Conservation (phyloP, 2,329 filamentous ascomycete genomes). For the Alternaria incomplexa region DNA sequence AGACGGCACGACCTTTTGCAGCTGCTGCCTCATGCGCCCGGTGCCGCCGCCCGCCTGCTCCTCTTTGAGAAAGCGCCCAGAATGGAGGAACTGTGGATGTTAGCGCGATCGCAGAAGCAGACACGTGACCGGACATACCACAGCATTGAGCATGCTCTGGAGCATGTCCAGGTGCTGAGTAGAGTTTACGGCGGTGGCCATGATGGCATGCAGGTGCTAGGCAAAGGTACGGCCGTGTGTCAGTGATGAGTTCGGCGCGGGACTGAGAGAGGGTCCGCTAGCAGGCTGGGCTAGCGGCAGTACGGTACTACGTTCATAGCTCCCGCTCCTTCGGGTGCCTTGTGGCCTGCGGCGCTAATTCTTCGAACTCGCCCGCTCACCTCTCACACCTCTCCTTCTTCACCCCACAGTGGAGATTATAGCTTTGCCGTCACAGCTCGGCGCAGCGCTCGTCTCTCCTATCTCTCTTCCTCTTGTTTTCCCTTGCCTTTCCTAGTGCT, state of each 20-base stretch:
- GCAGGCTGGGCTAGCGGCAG: neutral
- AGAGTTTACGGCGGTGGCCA: slow-evolving; percentile 21
- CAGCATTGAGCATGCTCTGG: slow-evolving; percentile 55
- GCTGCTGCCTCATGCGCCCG: slow-evolving; percentile 36
- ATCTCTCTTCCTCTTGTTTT: slow-evolving; percentile 46
- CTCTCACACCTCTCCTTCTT: slow-evolving; percentile 34
- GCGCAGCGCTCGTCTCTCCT: slow-evolving; percentile 46
- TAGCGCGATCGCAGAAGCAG: slow-evolving; percentile 4
- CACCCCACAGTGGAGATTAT: slow-evolving; percentile 45
- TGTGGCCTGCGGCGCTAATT: slow-evolving; percentile 30
- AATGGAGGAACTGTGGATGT: slow-evolving; percentile 49
- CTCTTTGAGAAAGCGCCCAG: slow-evolving; percentile 54
- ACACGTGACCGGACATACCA: slow-evolving; percentile 44
- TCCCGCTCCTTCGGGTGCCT: slow-evolving; percentile 25
- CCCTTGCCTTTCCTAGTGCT: slow-evolving; percentile 46
- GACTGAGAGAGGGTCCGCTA: neutral
- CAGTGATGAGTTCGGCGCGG: neutral
- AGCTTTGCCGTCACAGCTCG: slow-evolving; percentile 42
- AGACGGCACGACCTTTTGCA: slow-evolving; percentile 50
- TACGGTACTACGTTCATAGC: neutral
- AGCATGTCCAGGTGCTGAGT: slow-evolving; percentile 50
- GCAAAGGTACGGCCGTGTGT: neutral
- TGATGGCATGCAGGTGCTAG: slow-evolving; percentile 1
- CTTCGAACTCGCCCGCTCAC: slow-evolving; percentile 28
- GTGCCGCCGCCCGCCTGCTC: slow-evolving; percentile 40